These are phyloP conservation scores for Microstegium vimineum DNA, from an alignment of 176 grass and related monocot species.

Conservation along the genomic window DNA sequence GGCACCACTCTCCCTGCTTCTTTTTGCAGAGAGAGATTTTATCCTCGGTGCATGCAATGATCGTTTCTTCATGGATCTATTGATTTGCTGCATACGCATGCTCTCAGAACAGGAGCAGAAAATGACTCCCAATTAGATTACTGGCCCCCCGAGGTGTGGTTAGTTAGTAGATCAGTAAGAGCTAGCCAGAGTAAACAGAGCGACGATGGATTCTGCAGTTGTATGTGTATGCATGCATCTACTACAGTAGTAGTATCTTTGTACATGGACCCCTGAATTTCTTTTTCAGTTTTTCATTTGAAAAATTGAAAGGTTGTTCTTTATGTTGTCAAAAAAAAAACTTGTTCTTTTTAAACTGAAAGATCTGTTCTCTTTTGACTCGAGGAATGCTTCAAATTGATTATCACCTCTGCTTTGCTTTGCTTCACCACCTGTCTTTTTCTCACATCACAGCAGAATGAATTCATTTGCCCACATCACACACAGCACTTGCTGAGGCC, in stretches of 20 bases:
- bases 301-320: slow-evolving; percentile 6
- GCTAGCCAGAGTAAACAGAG: neutral
- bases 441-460: neutral
- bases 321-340: no score
- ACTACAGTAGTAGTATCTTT: neutral
- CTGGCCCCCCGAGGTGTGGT: neutral
- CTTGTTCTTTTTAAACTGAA: slow-evolving; percentile 9
- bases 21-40: neutral
- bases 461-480: no score
- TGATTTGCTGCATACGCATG: neutral
- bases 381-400: neutral
- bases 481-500: slow-evolving; percentile 1
- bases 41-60: neutral
- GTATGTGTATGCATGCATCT: neutral
- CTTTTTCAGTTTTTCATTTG: neutral
- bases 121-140: neutral
- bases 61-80: neutral
- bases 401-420: slow-evolving; percentile 11
- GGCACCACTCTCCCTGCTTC: neutral
- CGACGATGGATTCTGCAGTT: slow-evolving; percentile 7
- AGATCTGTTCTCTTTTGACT: slow-evolving; percentile 29
- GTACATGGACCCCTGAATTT: neutral
- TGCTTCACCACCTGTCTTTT: slow-evolving; percentile 18
- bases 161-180: neutral
- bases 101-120: neutral